Percentiles rank a stretch among this genome's conserved stretches.
Conservation (phyloP, 768 basidiomycete species). For the Trametes villosa region DNA sequence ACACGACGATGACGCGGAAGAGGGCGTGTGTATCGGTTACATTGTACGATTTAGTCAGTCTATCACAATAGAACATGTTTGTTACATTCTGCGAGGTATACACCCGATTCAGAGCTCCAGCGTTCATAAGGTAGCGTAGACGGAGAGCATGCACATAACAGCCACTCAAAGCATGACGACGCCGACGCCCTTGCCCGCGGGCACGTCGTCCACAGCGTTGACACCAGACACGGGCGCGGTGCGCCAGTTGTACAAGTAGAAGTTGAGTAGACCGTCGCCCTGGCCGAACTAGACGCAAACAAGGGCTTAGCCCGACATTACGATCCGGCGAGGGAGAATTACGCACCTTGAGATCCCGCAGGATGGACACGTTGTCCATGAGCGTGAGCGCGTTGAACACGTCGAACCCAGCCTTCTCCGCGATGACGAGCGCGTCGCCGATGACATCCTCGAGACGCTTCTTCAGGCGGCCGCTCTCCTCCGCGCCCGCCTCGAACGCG, state of each 20-base stretch:
- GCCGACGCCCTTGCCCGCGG: slow-evolving; percentile 83
- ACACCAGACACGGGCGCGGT: slow-evolving; percentile 80
- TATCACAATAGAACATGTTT: slow-evolving; percentile 13
- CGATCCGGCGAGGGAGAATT: not conserved
- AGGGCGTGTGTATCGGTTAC: not conserved
- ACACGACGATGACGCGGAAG: not conserved
- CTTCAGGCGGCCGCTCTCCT: slow-evolving; percentile 66
- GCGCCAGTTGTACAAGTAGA: slow-evolving; percentile 95
- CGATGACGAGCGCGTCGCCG: slow-evolving; percentile 79
- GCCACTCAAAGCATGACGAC: slow-evolving; percentile 85
- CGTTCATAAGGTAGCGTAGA: not conserved
- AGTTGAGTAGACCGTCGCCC: slow-evolving; percentile 91
- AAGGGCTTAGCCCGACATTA: not conserved
- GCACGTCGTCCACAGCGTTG: slow-evolving; percentile 48
- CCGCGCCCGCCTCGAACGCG: slow-evolving; percentile 63
- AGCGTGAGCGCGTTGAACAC: slow-evolving; percentile 95
- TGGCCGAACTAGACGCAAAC: slow-evolving; percentile 74
- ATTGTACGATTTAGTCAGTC: slow-evolving; percentile 13
- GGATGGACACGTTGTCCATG: slow-evolving; percentile 88
- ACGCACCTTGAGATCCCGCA: slow-evolving; percentile 80
- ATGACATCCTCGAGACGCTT: slow-evolving; percentile 73
- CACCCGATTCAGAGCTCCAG: not conserved
- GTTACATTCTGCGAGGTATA: slow-evolving; percentile 3
- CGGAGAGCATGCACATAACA: not conserved
- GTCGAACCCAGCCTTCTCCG: slow-evolving; percentile 87